Conservation (phyloP, 2,329 filamentous ascomycete genomes). For the Leptodontidium sp. region DNA sequence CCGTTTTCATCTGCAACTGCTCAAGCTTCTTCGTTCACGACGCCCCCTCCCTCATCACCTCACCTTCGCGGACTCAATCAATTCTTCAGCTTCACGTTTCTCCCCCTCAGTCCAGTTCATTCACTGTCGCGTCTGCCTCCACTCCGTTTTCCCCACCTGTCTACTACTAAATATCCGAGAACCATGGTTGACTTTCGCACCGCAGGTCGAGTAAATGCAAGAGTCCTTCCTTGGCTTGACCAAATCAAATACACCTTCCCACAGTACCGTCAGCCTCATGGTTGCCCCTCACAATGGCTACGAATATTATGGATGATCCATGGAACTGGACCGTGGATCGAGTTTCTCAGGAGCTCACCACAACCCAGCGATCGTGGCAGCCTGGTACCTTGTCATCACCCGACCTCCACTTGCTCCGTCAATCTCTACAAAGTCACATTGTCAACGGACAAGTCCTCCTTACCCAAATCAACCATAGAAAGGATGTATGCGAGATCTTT, state of each 20-base stretch:
- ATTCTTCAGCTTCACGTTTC: not conserved
- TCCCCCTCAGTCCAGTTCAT: not conserved
- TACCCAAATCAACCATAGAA: not conserved
- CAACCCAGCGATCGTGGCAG: conserved; percentile 58
- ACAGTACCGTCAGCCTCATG: conserved; percentile 31
- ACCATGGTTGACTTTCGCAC: conserved; percentile 34
- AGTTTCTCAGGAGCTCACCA: conserved; percentile 72
- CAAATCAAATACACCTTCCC: conserved; percentile 23
- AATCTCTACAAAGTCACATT: conserved; percentile 65
- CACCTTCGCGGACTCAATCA: not conserved
- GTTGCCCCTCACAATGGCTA: not conserved
- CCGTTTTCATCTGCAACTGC: not conserved
- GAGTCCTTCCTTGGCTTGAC: conserved; percentile 30
- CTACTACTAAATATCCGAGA: not conserved
- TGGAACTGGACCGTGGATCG: conserved; percentile 75
- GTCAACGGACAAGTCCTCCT: conserved; percentile 50
- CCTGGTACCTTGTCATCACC: conserved; percentile 51
- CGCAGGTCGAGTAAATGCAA: conserved; percentile 23
- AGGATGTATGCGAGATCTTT: not conserved
- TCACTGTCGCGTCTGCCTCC: not conserved
- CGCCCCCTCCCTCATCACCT: not conserved
- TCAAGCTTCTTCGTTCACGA: not conserved
- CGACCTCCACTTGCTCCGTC: conserved; percentile 60
- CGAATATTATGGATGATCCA: conserved; percentile 66
- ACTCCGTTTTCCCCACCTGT: not conserved